Conservation (phyloP, 163 green algal genomes). For the Scenedesmus sp. region DNA sequence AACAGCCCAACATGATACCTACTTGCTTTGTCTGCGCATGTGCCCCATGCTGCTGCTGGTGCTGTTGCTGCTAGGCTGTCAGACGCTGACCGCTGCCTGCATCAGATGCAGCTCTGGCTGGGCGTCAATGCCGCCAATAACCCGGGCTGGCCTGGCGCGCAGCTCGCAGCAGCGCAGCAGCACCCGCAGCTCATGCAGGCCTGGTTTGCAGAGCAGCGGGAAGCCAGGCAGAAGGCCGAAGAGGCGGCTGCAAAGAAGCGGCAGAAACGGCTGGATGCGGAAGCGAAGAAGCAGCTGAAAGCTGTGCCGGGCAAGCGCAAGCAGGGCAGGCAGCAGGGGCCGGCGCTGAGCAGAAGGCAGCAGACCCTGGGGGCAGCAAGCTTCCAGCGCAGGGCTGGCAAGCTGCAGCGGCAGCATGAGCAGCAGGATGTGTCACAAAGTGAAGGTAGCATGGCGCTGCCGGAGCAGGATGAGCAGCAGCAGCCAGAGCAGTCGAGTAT, state of each 20-base stretch:
- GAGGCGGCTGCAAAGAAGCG: neutral
- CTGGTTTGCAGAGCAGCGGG: conserved; percentile 1
- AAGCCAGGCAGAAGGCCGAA: neutral
- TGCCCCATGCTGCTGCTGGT: neutral
- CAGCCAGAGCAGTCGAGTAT: neutral
- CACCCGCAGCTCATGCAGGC: conserved; percentile 15
- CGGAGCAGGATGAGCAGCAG: neutral
- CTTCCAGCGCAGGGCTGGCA: neutral
- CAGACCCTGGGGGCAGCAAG: neutral
- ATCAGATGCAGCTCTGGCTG: neutral
- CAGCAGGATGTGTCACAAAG: neutral
- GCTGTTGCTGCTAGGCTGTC: conserved; percentile 35
- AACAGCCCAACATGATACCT: neutral
- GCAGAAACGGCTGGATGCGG: neutral
- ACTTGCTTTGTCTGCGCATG: neutral
- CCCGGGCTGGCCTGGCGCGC: neutral
- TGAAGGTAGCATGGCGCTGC: neutral
- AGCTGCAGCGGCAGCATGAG: conserved; percentile 23
- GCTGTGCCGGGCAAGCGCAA: neutral
- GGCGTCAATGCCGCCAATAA: neutral
- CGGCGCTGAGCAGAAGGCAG: neutral
- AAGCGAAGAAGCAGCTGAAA: conserved; percentile 30
- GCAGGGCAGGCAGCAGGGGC: neutral
- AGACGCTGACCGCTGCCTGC: neutral
- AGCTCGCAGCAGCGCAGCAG: conserved; percentile 8